A percentile compares a stretch with the other conserved stretches of the same genome.
phyloP scores from a whole-genome alignment of 176 grass and related monocot genomes.

The Raddia guianensis region DNA sequence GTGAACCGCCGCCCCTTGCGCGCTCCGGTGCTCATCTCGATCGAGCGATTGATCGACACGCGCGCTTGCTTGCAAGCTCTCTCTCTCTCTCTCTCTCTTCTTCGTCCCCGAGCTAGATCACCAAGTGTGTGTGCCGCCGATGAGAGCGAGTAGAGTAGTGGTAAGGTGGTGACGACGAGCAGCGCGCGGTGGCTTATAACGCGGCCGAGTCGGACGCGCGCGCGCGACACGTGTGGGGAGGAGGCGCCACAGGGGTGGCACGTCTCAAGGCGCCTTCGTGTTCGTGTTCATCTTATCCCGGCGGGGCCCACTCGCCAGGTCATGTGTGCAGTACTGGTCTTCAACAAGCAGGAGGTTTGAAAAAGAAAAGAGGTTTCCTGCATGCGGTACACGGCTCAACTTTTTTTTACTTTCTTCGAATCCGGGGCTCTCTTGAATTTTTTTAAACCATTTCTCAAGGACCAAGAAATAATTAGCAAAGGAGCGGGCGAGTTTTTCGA shows the following conservation, averaged over 20 bases:
- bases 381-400: no score
- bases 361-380: no score
- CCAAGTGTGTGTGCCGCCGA: neutral
- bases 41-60: no score
- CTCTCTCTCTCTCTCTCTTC: neutral
- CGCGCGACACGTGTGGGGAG: conserved; percentile 56
- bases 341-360: neutral
- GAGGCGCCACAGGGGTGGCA: conserved; percentile 47
- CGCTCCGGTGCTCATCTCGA: conserved; percentile 41
- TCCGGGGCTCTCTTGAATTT: no score
- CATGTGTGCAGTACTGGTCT: neutral
- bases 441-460: no score
- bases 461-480: no score
- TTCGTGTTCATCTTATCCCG: neutral
- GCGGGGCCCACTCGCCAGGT: neutral
- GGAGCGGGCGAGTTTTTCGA: no score
- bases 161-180: neutral
- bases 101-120: neutral
- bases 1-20: conserved; percentile 55
- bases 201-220: conserved; percentile 19
- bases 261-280: conserved; percentile 28
- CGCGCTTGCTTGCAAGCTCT: neutral
- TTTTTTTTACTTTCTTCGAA: no score
- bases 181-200: conserved; percentile 20
- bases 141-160: neutral